Percentiles rank a stretch among this genome's conserved stretches.
Conservation (phyloP, 768 basidiomycete species). For the Mrakia frigida region DNA sequence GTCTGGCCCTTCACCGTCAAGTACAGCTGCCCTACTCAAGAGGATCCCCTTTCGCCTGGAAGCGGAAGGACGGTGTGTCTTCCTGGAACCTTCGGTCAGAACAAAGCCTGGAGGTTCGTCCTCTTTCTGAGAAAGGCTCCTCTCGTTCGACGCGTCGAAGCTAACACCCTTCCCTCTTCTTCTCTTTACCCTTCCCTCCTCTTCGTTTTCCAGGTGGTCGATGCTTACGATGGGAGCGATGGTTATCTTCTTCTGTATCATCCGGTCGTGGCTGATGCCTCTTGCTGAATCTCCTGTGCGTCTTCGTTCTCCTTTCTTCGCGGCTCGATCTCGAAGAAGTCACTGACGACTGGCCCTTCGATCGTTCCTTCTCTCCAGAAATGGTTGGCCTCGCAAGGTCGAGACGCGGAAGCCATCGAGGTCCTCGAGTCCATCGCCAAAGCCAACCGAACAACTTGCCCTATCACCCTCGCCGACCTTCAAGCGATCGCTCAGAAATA, state of each 20-base stretch:
- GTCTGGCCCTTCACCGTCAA: conserved; percentile 9
- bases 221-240: conserved; percentile 1
- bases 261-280: not conserved
- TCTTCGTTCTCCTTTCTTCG: not conserved
- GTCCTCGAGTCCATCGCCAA: conserved; percentile 5
- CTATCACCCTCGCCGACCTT: not conserved
- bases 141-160: not conserved
- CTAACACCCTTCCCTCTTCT: not conserved
- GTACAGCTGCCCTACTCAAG: not conserved
- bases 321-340: not conserved
- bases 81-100: conserved; percentile 5
- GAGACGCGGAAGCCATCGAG: conserved; percentile 22
- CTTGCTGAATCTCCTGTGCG: not conserved
- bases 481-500: not conserved
- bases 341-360: not conserved
- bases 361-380: not conserved
- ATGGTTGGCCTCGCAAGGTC: conserved; percentile 19
- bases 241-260: not conserved
- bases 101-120: conserved; percentile 14
- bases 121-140: not conserved
- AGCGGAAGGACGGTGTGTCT: not conserved
- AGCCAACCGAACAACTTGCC: not conserved
- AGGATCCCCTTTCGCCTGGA: not conserved
- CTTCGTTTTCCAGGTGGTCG: not conserved
- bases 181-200: not conserved